Conservation (phyloP, 2,329 filamentous ascomycete genomes). For the Trichoderma atroviride region DNA sequence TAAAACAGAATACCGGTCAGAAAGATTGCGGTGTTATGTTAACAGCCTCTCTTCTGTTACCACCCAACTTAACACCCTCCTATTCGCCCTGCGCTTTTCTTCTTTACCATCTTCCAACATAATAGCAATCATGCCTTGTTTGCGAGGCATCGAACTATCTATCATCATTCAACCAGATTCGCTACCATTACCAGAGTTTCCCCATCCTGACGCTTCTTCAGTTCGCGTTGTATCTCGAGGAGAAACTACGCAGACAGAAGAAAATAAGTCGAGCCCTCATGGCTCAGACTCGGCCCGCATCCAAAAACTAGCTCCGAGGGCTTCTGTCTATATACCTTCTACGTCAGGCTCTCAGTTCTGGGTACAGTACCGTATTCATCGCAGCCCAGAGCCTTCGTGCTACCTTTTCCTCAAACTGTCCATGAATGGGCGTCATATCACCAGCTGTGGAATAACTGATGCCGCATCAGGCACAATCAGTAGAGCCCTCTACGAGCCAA, state of each 20-base stretch:
- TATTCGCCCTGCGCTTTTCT: not conserved
- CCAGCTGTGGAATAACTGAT: constrained; percentile 54
- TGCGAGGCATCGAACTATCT: constrained; percentile 53
- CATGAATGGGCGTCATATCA: constrained; percentile 56
- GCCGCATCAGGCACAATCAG: constrained; percentile 45
- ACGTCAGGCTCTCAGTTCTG: constrained; percentile 58
- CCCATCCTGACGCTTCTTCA: constrained; percentile 54
- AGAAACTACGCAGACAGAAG: not conserved
- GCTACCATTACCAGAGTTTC: constrained; percentile 54
- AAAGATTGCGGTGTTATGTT: not conserved
- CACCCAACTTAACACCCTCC: not conserved
- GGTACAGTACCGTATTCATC: constrained; percentile 51
- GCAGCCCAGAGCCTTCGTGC: constrained; percentile 38
- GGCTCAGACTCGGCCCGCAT: constrained; percentile 18
- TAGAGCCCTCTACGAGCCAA: constrained; percentile 54
- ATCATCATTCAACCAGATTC: constrained; percentile 44
- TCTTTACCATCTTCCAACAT: too few species aligned
- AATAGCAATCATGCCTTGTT: constrained; percentile 48
- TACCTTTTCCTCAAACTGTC: constrained; percentile 59
- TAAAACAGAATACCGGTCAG: not conserved
- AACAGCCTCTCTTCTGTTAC: not conserved
- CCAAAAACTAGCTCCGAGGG: constrained; percentile 40
- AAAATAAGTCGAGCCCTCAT: not conserved
- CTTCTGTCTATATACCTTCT: constrained; percentile 61
- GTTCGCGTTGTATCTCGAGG: constrained; percentile 35